Evolutionary conservation across 192 early-diverging fungal genomes (phyloP).

Genomic region (Kickxella alabastrina): DNA sequence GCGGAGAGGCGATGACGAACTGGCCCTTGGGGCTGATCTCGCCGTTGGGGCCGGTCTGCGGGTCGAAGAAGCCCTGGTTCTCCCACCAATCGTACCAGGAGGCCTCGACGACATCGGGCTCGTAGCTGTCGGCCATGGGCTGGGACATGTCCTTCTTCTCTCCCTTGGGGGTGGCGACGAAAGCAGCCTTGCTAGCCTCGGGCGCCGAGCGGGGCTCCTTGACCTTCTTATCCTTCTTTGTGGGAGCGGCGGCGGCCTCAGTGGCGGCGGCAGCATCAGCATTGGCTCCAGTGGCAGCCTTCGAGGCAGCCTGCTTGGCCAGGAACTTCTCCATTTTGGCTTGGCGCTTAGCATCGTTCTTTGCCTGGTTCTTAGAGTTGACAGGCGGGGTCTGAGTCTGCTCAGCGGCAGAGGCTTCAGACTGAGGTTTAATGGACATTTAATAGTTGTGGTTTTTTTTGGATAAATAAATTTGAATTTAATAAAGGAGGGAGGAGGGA

Average conservation of each 20-base stretch:
- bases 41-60: slow-evolving; percentile 54
- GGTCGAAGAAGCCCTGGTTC: slow-evolving; percentile 86
- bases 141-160: slow-evolving; percentile 78
- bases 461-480: no score
- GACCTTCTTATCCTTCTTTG: slow-evolving; percentile 54
- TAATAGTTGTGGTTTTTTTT: no score
- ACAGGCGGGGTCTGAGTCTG: neutral
- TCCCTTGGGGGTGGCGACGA: slow-evolving; percentile 80
- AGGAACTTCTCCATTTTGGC: slow-evolving; percentile 92
- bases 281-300: slow-evolving; percentile 4
- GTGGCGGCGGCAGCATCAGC: neutral
- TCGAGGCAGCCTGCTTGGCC: slow-evolving; percentile 72
- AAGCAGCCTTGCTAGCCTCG: slow-evolving; percentile 55
- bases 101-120: slow-evolving; percentile 86
- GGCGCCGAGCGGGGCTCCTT: slow-evolving; percentile 56
- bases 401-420: neutral
- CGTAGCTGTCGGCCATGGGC: slow-evolving; percentile 77
- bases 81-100: slow-evolving; percentile 99
- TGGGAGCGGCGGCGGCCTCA: neutral
- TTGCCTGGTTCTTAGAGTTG: slow-evolving; percentile 78
- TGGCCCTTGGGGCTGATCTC: slow-evolving; percentile 68
- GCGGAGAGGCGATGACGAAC: slow-evolving; percentile 93
- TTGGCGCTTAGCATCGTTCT: slow-evolving; percentile 86
- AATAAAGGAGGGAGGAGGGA: no score
- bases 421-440: neutral